phyloP scores from a whole-genome alignment of 345 rosid genomes.

The Citrus maxima region DNA sequence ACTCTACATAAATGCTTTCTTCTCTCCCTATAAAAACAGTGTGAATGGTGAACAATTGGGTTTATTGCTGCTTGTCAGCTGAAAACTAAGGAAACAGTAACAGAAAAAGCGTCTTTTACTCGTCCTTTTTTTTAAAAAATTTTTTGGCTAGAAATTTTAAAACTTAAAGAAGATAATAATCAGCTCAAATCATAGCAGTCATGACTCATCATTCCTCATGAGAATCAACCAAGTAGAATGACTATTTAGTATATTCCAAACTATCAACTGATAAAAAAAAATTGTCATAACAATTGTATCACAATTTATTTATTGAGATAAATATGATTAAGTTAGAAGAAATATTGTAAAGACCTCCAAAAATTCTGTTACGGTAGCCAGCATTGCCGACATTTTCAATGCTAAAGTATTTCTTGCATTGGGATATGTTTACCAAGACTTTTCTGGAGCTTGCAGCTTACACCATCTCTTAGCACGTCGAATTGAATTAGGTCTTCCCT shows the following conservation, averaged over 20 bases:
- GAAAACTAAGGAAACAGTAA: neutral
- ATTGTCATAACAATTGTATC: too few species aligned
- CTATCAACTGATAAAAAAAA: neutral
- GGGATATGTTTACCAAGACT: neutral
- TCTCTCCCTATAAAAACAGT: neutral
- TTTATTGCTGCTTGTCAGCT: neutral
- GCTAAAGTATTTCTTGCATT: neutral
- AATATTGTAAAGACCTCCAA: neutral
- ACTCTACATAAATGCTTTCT: neutral
- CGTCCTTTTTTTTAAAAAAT: neutral
- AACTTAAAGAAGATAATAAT: neutral
- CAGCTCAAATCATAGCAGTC: neutral
- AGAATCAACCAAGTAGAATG: neutral
- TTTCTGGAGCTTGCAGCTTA: neutral
- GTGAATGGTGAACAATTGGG: neutral
- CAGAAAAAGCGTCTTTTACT: neutral
- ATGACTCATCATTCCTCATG: neutral
- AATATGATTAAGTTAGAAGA: neutral
- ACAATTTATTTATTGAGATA: too few species aligned
- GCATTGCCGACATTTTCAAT: neutral
- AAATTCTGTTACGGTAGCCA: neutral
- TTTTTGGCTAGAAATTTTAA: neutral
- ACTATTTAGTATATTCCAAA: neutral
- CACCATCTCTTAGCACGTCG: too few species aligned
- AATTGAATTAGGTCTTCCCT: neutral